phyloP scores from a whole-genome alignment of 768 basidiomycete genomes.

The Suillus discolor region DNA sequence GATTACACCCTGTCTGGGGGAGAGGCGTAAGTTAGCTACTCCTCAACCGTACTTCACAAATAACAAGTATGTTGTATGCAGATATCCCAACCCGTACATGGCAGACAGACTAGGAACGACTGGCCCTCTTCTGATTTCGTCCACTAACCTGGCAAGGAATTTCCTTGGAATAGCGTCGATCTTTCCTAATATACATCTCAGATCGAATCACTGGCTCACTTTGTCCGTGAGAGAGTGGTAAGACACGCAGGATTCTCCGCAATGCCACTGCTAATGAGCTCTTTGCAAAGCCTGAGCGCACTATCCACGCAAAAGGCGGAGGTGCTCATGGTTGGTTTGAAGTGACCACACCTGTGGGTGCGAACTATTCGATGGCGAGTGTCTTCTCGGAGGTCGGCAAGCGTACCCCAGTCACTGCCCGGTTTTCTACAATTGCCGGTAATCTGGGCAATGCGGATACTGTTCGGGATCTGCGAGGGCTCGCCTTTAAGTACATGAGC shows the following conservation, averaged over 20 bases:
- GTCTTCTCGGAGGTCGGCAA: slow-evolving; percentile 20
- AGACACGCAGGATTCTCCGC: not conserved
- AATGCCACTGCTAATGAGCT: not conserved
- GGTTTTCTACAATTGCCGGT: slow-evolving; percentile 61
- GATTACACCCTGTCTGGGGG: slow-evolving; percentile 21
- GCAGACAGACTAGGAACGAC: slow-evolving; percentile 18
- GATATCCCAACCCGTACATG: slow-evolving; percentile 20
- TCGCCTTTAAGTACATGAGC: slow-evolving; percentile 47
- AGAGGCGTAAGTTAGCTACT: slow-evolving; percentile 12
- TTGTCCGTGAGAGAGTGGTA: slow-evolving; percentile 23
- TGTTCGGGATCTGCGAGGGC: slow-evolving; percentile 54
- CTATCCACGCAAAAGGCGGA: slow-evolving; percentile 19
- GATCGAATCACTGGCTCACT: slow-evolving; percentile 21
- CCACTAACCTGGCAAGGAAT: slow-evolving; percentile 15
- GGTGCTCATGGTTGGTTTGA: slow-evolving; percentile 23
- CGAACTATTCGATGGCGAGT: slow-evolving; percentile 20
- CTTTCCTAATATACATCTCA: slow-evolving; percentile 4
- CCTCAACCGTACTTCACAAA: not conserved
- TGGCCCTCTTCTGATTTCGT: slow-evolving; percentile 17
- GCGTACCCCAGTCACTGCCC: slow-evolving; percentile 23
- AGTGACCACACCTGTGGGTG: slow-evolving; percentile 18
- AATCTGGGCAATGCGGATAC: slow-evolving; percentile 51
- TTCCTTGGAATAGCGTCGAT: not conserved
- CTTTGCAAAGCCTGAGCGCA: slow-evolving; percentile 17
- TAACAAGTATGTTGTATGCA: not conserved